These are phyloP conservation scores for Colletotrichum chrysophilum DNA, from an alignment of 2,329 filamentous ascomycete genomes.

Conservation along the genomic window DNA sequence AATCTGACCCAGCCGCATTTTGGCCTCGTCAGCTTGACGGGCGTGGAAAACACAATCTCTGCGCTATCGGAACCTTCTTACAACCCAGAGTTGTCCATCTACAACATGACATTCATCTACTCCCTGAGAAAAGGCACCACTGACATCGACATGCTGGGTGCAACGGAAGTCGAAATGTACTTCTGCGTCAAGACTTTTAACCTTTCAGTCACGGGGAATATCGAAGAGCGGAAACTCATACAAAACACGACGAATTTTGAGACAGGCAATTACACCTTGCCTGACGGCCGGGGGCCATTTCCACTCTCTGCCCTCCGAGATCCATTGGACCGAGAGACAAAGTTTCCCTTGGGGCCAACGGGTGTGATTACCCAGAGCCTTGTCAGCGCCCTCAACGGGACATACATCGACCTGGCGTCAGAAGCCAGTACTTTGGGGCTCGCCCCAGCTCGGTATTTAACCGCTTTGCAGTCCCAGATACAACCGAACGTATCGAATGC, in stretches of 20 bases:
- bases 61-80: background rate
- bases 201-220: background rate
- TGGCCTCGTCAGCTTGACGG: background rate
- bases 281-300: background rate
- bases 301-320: background rate
- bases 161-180: background rate
- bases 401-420: background rate
- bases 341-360: background rate
- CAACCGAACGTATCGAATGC: background rate
- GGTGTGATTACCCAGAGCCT: background rate
- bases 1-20: background rate
- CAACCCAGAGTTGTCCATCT: background rate
- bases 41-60: background rate
- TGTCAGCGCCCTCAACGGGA: background rate
- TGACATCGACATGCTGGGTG: background rate
- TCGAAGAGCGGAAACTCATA: background rate
- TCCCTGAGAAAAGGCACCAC: background rate
- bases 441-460: background rate
- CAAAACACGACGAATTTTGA: background rate
- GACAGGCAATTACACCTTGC: background rate
- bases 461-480: background rate
- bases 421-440: background rate
- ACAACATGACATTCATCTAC: conserved; percentile 1
- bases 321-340: background rate
- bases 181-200: background rate